phyloP scores from a whole-genome alignment of 2,329 filamentous ascomycete species.

The Xylaria polymorpha region DNA sequence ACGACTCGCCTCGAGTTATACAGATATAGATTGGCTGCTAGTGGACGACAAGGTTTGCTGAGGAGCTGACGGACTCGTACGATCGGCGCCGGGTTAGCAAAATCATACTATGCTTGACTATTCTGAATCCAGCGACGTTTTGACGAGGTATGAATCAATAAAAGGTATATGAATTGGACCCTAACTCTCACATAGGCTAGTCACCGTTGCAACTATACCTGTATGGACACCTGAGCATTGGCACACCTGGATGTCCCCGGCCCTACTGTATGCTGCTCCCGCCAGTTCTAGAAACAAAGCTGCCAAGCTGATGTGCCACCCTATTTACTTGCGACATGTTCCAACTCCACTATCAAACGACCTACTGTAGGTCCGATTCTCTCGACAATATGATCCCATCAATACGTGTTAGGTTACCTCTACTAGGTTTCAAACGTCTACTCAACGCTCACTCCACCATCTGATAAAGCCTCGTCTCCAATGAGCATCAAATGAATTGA shows the following conservation, averaged over 20 bases:
- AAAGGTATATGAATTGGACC: not conserved
- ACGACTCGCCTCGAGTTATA: not conserved
- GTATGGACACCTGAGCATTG: not conserved
- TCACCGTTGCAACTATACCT: conserved; percentile 1
- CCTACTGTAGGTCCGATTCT: not conserved
- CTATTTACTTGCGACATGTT: conserved; percentile 2
- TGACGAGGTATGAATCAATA: not conserved
- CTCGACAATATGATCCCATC: not conserved
- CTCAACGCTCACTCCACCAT: not conserved
- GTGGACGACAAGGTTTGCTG: conserved; percentile 12
- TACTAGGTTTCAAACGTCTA: not conserved
- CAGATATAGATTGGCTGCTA: not conserved
- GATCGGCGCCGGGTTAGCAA: conserved; percentile 9
- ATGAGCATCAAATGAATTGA: not conserved
- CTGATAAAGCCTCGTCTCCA: not conserved
- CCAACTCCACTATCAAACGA: not conserved
- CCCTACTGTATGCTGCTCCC: not conserved
- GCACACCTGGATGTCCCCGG: not conserved
- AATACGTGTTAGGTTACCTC: not conserved
- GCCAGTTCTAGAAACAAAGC: conserved; percentile 4
- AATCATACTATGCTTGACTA: conserved; percentile 3
- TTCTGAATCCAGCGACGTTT: not conserved
- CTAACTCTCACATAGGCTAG: not conserved
- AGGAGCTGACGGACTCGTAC: conserved; percentile 22
- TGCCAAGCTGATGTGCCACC: not conserved